These are phyloP conservation scores for Globisporangium paddicum DNA, from an alignment of 352 stramenopile genomes.

Conservation along the genomic window DNA sequence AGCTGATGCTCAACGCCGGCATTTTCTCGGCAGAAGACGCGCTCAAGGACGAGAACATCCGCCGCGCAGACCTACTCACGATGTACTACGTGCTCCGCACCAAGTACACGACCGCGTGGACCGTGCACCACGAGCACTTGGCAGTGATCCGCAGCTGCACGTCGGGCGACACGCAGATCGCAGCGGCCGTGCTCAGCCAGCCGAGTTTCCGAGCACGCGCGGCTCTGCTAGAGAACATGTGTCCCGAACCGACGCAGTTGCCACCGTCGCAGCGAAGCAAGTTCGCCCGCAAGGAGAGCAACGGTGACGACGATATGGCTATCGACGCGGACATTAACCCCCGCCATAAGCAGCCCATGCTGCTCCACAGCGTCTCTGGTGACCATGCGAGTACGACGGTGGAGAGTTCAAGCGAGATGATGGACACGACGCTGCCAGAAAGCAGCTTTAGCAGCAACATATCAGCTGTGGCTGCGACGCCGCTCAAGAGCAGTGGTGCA, in stretches of 20 bases:
- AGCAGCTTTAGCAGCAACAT: not conserved
- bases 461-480: not conserved
- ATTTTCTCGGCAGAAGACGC: slow-evolving; percentile 43
- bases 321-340: slow-evolving; percentile 25
- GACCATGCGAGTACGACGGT: not conserved
- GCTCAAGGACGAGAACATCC: slow-evolving; percentile 64
- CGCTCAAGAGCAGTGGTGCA: not conserved
- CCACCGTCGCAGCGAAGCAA: not conserved
- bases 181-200: slow-evolving; percentile 47
- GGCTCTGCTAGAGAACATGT: slow-evolving; percentile 66
- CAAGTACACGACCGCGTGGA: slow-evolving; percentile 69
- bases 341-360: slow-evolving; percentile 13
- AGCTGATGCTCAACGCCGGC: slow-evolving; percentile 70
- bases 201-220: slow-evolving; percentile 59
- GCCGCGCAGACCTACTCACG: slow-evolving; percentile 67
- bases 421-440: not conserved
- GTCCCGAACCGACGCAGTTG: slow-evolving; percentile 31
- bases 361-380: slow-evolving; percentile 6
- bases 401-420: not conserved
- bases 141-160: slow-evolving; percentile 63
- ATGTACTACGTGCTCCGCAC: slow-evolving; percentile 83
- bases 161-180: slow-evolving; percentile 56
- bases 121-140: slow-evolving; percentile 70
- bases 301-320: slow-evolving; percentile 23
- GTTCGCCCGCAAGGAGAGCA: slow-evolving; percentile 20